phyloP scores from a whole-genome alignment of 805 yeast species.

The Pichia rugopelliculosa region DNA sequence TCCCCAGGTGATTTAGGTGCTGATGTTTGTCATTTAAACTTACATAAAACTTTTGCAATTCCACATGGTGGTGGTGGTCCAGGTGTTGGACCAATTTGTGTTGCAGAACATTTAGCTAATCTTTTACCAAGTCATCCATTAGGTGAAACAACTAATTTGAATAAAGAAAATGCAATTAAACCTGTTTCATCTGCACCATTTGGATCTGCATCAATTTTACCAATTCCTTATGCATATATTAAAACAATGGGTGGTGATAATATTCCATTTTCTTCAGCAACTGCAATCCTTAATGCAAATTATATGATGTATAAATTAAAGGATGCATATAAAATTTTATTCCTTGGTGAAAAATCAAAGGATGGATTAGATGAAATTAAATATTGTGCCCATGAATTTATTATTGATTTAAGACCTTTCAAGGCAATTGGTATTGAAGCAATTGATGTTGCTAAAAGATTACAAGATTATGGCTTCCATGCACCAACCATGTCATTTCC shows the following conservation, averaged over 20 bases:
- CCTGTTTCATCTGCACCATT: conserved; percentile 91
- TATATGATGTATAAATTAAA: conserved; percentile 81
- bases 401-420: conserved; percentile 81
- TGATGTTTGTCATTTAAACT: conserved; percentile 93
- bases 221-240: conserved; percentile 91
- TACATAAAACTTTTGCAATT: conserved; percentile 95
- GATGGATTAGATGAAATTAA: conserved; percentile 33
- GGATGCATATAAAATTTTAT: conserved; percentile 67
- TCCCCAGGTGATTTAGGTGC: conserved; percentile 98
- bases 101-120: conserved; percentile 67
- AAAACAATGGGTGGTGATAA: conserved; percentile 87
- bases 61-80: conserved; percentile 99
- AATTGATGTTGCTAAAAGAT: conserved; percentile 91
- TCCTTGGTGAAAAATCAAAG: conserved; percentile 40
- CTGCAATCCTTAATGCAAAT: conserved; percentile 93
- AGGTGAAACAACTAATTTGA: conserved; percentile 40
- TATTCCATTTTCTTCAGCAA: conserved; percentile 75
- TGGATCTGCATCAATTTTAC: conserved; percentile 90
- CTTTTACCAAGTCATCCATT: conserved; percentile 77
- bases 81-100: conserved; percentile 98
- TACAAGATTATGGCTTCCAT: conserved; percentile 97
- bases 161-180: conserved; percentile 44
- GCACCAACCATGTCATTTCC: conserved; percentile 99
- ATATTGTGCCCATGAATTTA: conserved; percentile 95
- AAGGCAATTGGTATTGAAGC: conserved; percentile 82